Base-by-base conservation (phyloP, 2,329 filamentous ascomycete genomes). In the Alternaria brassicicola region DNA sequence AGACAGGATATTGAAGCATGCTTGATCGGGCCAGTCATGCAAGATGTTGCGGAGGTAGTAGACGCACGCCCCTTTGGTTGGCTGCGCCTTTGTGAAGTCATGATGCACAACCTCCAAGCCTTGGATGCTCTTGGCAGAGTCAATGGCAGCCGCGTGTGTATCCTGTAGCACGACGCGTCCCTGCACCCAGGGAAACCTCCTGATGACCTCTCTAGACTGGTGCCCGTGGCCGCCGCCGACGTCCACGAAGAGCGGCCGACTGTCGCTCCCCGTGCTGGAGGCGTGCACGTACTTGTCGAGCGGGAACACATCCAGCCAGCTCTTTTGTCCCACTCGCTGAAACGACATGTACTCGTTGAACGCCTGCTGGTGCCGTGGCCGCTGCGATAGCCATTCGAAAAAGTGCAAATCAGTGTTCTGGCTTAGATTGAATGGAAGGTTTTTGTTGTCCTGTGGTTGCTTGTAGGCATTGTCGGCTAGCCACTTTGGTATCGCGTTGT, bases 311-410 rank as follows among this genome's bases (percentile, higher is more conserved):
- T 56, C 47, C 5, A 56, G 53, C 53, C 53, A 56, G 25, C 53
- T 52, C 19, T 56, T 45, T 17, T 56, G 53, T 7, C 53, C 53
- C 7, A 56, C 53, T 9, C 53, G 47, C 31, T 56, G 53, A n/a
- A 56, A 52, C 2, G 47, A 52, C 53, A 56, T 56, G 47, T 56
- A 56, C n/a, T 56, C 53, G 17, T 56, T 56, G 47, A 56, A 56
- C 15, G 53, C 53, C 10, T 52, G 30, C 23, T 56, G 53, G 13
- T 56, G 53, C 3, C 47, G 46, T 9, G 53, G 53, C 9, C 53
- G 53, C 15, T 52, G 53, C 15, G 53, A 56, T 12, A 56, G 31
- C 53, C 53, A 56, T 33, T 56, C 53, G 6, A 56, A 56, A 17
- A 56, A 52, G 39, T 56, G 53, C 17, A 56, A 31, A 4, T 52